Evolutionary conservation across 1,284 basidiomycete species (phyloP), one percentile per base, ranked within the genome.

Genomic region (Meripilus lineatus): DNA sequence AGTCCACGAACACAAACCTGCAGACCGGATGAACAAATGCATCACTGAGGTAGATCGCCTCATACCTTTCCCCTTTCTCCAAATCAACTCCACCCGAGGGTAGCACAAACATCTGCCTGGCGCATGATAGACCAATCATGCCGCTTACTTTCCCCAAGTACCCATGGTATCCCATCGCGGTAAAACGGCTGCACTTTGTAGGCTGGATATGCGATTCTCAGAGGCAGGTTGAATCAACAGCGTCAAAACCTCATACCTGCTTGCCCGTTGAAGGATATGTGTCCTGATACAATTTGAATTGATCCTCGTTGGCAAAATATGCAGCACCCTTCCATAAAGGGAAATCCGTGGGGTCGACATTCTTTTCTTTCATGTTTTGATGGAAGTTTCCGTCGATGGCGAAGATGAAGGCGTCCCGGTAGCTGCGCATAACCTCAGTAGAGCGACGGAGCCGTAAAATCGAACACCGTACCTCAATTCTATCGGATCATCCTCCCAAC

Each of bases 361-460:
- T 15, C 32, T 51, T 51, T 6, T 47, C 40, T 18, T 47, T 43
- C 24, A 40, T 37, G 25, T 45, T 49, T 13, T 20, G 28, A 2
- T 32, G 30, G 33, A 51, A 51, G 25, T 51, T 51, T 4, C 50
- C 50, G 23, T 51, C 50, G 2, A 47, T 30, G 5, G 50, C 44
- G 40, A 40, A 38, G 32, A 41, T 43, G 6, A 49, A 13, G 15
- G 47, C 47, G 24, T 48, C 44, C 14, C 46, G 30, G 30, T 39
- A 49, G 7, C 47, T 51, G 23, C 8, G 17, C 4, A 4, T n/a
- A n/a, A n/a, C n/a, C n/a, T n/a, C n/a, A n/a, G n/a, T n/a, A n/a
- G n/a, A n/a, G n/a, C n/a, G n/a, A n/a, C n/a, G n/a, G n/a, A n/a
- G n/a, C n/a, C n/a, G n/a, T n/a, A n/a, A n/a, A n/a, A n/a, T n/a